Evolutionary conservation across 1,284 basidiomycete species (phyloP).

Genomic region (Pyrrhoderma noxium): DNA sequence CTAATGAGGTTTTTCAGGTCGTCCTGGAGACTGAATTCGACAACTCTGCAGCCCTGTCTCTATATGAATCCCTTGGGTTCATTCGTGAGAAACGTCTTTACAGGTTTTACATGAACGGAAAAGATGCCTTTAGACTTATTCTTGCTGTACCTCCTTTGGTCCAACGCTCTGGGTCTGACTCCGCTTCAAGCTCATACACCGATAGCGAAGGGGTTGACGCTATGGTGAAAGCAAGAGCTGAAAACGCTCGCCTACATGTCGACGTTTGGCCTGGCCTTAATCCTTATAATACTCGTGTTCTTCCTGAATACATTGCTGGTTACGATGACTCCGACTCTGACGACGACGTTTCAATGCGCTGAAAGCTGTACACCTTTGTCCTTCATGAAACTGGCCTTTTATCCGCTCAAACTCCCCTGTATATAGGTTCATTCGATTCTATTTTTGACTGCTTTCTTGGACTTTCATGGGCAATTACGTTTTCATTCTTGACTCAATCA

Average conservation of each 20-base stretch:
- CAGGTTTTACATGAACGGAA: conserved; percentile 94
- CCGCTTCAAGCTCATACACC: conserved; percentile 14
- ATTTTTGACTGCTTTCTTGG: not conserved
- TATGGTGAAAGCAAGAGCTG: not conserved
- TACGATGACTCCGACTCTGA: conserved; percentile 14
- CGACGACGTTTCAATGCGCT: conserved; percentile 18
- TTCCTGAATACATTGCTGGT: conserved; percentile 13
- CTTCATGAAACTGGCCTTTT: not conserved
- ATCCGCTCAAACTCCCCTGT: not conserved
- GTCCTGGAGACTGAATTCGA: conserved; percentile 97
- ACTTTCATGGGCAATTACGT: not conserved
- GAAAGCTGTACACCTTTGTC: not conserved
- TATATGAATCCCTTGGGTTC: conserved; percentile 92
- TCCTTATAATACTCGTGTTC: conserved; percentile 9
- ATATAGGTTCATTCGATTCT: not conserved
- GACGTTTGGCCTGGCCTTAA: not conserved
- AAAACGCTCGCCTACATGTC: not conserved
- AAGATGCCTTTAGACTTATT: conserved; percentile 75
- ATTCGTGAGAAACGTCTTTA: conserved; percentile 91
- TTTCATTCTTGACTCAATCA: not conserved
- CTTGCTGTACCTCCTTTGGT: conserved; percentile 42
- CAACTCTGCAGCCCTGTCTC: conserved; percentile 77
- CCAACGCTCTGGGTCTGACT: conserved; percentile 20
- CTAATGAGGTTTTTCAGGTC: conserved; percentile 45
- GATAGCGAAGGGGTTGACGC: not conserved